Base-by-base conservation (phyloP, 164 flowering plant genomes). In the Tetrastigma voinierianum region DNA sequence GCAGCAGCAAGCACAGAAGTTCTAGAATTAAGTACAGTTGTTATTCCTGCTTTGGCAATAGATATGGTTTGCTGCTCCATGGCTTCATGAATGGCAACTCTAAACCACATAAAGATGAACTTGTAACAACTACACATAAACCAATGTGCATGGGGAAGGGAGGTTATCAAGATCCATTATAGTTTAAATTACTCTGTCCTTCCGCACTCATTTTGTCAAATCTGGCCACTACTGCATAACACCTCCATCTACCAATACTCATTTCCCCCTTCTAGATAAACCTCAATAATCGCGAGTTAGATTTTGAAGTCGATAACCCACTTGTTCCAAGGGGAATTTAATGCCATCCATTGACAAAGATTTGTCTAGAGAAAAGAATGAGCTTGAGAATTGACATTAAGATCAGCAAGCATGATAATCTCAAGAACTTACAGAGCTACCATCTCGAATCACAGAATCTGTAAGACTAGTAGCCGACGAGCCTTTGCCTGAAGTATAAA, bases 51-150 rank as follows among this genome's bases (percentile, higher is more conserved):
- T 85, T 96, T 96, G 65, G 99, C 99, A 74, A 96, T 96, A 69
- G 99, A 96, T 69, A 93, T 96, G 25, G 98, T 96, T 77, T 96
- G 99, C 76, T 96, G 99, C 77, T 96, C 99, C 99, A 96, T 96
- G 57, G 99, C 99, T 84, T 96, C 99, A 79, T 96, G 99, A 76
- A 96, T 96, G 59, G 99, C 98, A 76, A 96, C 98, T 74, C 99
- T 95, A 69, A 51, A 49, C 10, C 20, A 69, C 23, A 75, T 10
- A 45, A 58, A 25, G 18, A 12, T 45, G 12, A 20, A 62, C 19
- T 63, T 48, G 21, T 46, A 21, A 59, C 43, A 67, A 67, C 8
- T 12, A 24, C 12, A 65, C 15, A 45, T 11, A n/a, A 24, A 48
- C 9, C 25, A 9, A 46, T n/a, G 7, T 32, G 6, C 40, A 32